phyloP scores from a whole-genome alignment of 108 stramenopile genomes.

The Nannochloropsis gaditana region DNA sequence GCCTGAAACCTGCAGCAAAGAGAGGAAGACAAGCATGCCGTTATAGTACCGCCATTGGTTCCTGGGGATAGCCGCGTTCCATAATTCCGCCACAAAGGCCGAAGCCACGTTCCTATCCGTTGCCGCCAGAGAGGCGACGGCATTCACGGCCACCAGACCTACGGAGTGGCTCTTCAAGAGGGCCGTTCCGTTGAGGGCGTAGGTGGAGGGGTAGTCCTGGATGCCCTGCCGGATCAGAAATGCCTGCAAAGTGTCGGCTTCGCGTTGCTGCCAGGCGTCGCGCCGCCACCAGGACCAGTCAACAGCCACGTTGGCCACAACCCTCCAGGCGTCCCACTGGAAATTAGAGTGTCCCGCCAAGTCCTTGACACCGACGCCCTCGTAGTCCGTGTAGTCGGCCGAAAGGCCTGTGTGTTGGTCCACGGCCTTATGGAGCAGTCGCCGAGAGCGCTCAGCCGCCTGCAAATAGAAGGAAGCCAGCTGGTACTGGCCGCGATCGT shows the following conservation, averaged over 20 bases:
- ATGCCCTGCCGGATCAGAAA: constrained; percentile 1
- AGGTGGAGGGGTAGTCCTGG: background rate
- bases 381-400: constrained; percentile 4
- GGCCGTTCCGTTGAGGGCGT: background rate
- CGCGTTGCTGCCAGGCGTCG: background rate
- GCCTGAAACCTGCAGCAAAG: constrained; percentile 1
- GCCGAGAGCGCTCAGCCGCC: background rate
- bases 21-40: background rate
- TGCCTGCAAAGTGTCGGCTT: background rate
- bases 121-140: background rate
- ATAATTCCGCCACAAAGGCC: constrained; percentile 16
- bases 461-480: background rate
- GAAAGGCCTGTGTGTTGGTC: constrained; percentile 11
- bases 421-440: background rate
- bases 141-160: constrained; percentile 11
- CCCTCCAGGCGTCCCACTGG: background rate
- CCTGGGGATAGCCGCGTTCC: background rate
- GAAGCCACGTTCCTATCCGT: background rate
- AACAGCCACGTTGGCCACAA: background rate
- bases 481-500: background rate
- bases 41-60: background rate
- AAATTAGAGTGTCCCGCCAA: background rate
- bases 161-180: background rate
- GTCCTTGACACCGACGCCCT: background rate
- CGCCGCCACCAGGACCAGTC: constrained; percentile 12